These are phyloP conservation scores for Aspergillus avenaceus DNA, from an alignment of 495 filamentous ascomycete genomes.

Conservation along the genomic window DNA sequence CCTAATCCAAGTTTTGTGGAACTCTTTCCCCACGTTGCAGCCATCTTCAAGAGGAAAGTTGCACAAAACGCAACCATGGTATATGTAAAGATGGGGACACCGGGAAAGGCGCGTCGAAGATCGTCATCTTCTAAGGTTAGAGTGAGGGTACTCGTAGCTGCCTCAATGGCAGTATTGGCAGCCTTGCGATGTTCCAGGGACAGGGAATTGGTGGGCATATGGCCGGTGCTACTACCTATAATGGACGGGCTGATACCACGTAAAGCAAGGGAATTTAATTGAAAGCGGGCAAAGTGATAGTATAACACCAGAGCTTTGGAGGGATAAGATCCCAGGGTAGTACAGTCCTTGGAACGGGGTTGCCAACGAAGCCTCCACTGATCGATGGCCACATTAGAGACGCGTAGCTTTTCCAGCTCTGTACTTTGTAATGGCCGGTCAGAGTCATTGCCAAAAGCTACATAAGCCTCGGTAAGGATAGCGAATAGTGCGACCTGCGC, in stretches of 20 bases:
- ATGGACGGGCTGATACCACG: slow-evolving; percentile 25
- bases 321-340: slow-evolving; percentile 28
- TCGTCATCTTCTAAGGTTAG: slow-evolving; percentile 31
- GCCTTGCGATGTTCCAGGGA: slow-evolving; percentile 26
- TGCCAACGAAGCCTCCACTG: slow-evolving; percentile 33
- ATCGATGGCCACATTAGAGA: slow-evolving; percentile 34
- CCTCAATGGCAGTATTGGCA: slow-evolving; percentile 33
- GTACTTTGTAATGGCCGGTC: slow-evolving; percentile 30
- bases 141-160: slow-evolving; percentile 30
- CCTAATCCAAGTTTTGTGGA: not conserved
- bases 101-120: slow-evolving; percentile 30
- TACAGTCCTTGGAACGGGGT: slow-evolving; percentile 21
- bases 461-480: slow-evolving; percentile 35
- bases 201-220: slow-evolving; percentile 5
- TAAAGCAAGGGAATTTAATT: slow-evolving; percentile 39
- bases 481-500: slow-evolving; percentile 41
- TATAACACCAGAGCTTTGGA: slow-evolving; percentile 36
- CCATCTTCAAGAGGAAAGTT: slow-evolving; percentile 34
- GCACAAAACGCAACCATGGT: slow-evolving; percentile 44
- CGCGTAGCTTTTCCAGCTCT: slow-evolving; percentile 23
- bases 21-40: slow-evolving; percentile 18
- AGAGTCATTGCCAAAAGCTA: slow-evolving; percentile 35
- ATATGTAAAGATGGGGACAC: slow-evolving; percentile 38
- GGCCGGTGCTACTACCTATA: not conserved
- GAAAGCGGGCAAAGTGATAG: slow-evolving; percentile 40